These are phyloP conservation scores for Cryphonectria naterciae DNA, from an alignment of 2,329 filamentous ascomycete genomes.

Conservation along the genomic window DNA sequence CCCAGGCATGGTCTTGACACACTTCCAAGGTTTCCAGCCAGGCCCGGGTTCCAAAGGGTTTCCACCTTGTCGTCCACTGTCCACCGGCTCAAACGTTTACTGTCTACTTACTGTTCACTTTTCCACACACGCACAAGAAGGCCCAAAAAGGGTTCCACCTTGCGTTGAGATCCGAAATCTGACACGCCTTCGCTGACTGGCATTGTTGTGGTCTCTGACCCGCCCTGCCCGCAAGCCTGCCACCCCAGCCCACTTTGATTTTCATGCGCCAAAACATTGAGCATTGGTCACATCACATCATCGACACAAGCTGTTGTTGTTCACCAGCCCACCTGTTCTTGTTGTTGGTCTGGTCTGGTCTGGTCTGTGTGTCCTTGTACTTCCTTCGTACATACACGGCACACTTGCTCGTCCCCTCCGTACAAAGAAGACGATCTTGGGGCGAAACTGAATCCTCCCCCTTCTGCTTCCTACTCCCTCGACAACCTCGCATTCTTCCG, in stretches of 20 bases:
- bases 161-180: slow-evolving; percentile 28
- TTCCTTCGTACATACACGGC: not conserved
- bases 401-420: not conserved
- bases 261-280: slow-evolving; percentile 20
- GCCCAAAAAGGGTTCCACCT: slow-evolving; percentile 9
- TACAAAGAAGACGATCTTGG: not conserved
- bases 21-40: slow-evolving; percentile 3
- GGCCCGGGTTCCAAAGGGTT: slow-evolving; percentile 4
- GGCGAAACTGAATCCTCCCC: not conserved
- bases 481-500: slow-evolving; percentile 18
- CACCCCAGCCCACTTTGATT: slow-evolving; percentile 22
- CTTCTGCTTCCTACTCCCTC: not conserved
- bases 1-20: slow-evolving; percentile 3
- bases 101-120: not conserved
- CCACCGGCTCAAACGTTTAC: not conserved
- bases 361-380: not conserved
- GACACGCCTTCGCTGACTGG: slow-evolving; percentile 20
- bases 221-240: slow-evolving; percentile 2
- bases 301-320: slow-evolving; percentile 13
- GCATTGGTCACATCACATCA: slow-evolving; percentile 23
- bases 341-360: not conserved
- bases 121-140: not conserved
- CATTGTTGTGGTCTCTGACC: slow-evolving; percentile 13
- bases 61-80: not conserved
- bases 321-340: slow-evolving; percentile 5